A percentile compares a stretch with the other conserved stretches of the same genome.
Evolutionary conservation across 306 rosid species (phyloP).

Genomic region (Acacia melanoxylon): DNA sequence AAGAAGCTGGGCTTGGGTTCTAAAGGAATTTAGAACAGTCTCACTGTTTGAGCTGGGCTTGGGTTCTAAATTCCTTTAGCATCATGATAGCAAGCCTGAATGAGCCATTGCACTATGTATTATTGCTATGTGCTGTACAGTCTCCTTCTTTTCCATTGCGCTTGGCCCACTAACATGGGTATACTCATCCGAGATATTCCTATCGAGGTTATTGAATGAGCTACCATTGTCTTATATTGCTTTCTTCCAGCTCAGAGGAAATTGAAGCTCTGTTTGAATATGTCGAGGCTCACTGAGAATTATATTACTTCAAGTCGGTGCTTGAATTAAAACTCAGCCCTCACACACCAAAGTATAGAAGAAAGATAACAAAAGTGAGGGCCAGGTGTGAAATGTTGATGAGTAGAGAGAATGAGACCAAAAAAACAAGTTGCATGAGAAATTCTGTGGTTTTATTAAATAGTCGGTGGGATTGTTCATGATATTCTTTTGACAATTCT

Average conservation of each 20-base stretch:
- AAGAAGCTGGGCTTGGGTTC: too few species aligned
- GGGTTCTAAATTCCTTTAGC: constrained; percentile 55
- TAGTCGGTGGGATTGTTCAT: not conserved
- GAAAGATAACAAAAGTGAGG: not conserved
- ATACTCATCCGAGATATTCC: constrained; percentile 74
- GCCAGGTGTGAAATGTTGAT: not conserved
- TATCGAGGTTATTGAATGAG: constrained; percentile 31
- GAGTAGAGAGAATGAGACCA: not conserved
- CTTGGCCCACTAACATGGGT: constrained; percentile 91
- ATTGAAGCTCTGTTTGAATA: constrained; percentile 67
- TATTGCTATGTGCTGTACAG: constrained; percentile 57
- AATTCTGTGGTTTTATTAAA: not conserved
- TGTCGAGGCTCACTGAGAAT: not conserved
- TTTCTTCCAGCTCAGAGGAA: constrained; percentile 72
- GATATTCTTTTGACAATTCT: not conserved
- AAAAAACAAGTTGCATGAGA: not conserved
- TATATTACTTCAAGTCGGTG: not conserved
- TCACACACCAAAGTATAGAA: not conserved
- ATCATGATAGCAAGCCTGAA: constrained; percentile 30
- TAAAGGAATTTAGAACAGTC: not conserved
- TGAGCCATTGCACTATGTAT: constrained; percentile 65
- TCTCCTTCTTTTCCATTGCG: constrained; percentile 78
- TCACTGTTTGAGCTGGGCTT: constrained; percentile 59
- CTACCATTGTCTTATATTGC: constrained; percentile 57
- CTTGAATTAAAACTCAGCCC: not conserved